Base-by-base conservation (phyloP, 371 early-diverging fungal species). In the Mortierella sp. region DNA sequence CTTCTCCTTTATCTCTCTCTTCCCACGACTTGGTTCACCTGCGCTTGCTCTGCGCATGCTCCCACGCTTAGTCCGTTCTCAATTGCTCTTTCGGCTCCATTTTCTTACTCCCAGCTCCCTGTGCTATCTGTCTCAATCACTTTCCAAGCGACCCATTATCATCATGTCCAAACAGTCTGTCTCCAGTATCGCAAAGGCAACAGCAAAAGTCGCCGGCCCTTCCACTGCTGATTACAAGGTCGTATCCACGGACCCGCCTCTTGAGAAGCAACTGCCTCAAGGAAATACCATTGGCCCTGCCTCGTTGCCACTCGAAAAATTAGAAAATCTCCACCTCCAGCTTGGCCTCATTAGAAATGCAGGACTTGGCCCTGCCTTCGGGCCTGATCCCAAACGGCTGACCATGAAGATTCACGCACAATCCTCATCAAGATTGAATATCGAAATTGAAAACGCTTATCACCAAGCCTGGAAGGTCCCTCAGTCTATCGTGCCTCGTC, bases 401-500 rank as follows among this genome's bases (percentile, higher is more conserved):
- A 16, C 45, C 39, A 63, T 74, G 64, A 40, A 28, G 4, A 1
- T 59, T 30, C 18, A 58, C 0, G 62, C 75, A 2, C 68, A 64
- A 35, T 68, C 75, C 16, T 10, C 59, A 30, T 40, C 58, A 30
- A 32, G 87, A 60, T 78, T 88, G 11, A 78, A 81, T n/a, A 86
- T 92, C 22, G 86, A 84, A 73, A 88, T 91, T 39, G 75, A 81
- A 16, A 90, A 91, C 62, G 58, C 70, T 2, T 86, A 65, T 6
- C 66, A 74, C 4, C 84, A 84, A 57, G 89, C 89, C 58, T 86
- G 70, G 64, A 78, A 85, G 57, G 90, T 92, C 20, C 93, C 93
- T 37, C 70, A 86, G 3, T 75, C 84, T 3, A 81, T 88, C 45
- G 89, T 22, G 75, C 84, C 30, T 60, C 88, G 35, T 2, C 40